Evolutionary conservation across 352 stramenopile species (phyloP).

Genomic region (Thalassiosira mediterranea): DNA sequence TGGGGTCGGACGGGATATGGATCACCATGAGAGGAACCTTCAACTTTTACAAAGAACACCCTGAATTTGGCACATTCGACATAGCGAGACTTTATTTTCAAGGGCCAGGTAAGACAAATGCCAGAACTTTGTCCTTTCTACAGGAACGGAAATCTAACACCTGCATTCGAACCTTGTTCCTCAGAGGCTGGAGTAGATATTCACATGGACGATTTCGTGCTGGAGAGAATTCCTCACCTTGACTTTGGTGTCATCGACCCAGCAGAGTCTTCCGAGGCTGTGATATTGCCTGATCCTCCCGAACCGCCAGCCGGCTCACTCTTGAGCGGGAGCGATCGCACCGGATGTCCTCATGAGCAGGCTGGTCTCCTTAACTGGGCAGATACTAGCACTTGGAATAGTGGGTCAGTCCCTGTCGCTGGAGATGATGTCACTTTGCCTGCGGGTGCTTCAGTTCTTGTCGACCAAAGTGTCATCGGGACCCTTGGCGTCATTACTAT

Average conservation of each 20-base stretch:
- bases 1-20: not conserved
- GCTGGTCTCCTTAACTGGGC: conserved; percentile 16
- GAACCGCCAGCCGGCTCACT: not conserved
- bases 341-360: conserved; percentile 28
- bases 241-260: not conserved
- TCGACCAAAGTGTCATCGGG: conserved; percentile 14
- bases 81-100: not conserved
- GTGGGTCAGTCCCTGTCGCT: conserved; percentile 8
- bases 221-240: not conserved
- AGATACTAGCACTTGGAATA: conserved; percentile 5
- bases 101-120: not conserved
- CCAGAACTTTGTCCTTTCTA: too few relatives aligned
- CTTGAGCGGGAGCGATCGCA: not conserved
- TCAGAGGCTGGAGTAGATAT: not conserved
- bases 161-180: too few relatives aligned
- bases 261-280: not conserved
- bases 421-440: conserved; percentile 43
- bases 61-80: not conserved
- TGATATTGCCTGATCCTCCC: not conserved
- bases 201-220: not conserved
- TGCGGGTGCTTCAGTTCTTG: conserved; percentile 32
- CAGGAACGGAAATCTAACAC: too few relatives aligned
- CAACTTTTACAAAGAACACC: not conserved
- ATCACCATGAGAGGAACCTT: not conserved
- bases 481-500: conserved; percentile 44